Base-by-base conservation (phyloP, 306 rosid genomes). In the Prunus dulcis region DNA sequence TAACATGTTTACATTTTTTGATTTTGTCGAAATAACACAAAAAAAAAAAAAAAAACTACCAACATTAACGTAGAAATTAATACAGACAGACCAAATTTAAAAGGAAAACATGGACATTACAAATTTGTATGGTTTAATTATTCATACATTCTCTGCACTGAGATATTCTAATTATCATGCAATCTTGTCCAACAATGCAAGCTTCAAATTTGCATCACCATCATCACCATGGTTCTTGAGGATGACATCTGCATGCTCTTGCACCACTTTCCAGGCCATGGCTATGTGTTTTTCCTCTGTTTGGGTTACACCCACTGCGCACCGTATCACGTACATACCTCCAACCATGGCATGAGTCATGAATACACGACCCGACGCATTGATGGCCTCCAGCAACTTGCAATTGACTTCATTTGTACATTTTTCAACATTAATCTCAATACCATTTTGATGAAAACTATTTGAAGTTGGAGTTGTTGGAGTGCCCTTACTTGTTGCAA, bases 271-370 rank as follows among this genome's bases (percentile, higher is more conserved):
- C 87, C 88, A 88, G 0, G 88, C 81, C 74, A 28, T 63, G 12
- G 67, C 41, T 34, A 88, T 77, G 67, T 82, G 93, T 1, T 52
- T 52, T 32, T 88, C 90, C 68, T 86, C 82, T 1, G 88, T 82
- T 28, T 86, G 62, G 2, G 90, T 84, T 1, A 80, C 79, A 22
- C 90, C 93, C 7, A 86, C 72, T 0, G 87, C 87, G 63, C 76
- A 86, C 23, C 90, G 56, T 9, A 86, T 52, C 27, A 80, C 56
- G 46, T 68, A 86, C 47, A 74, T 60, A 7, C 83, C 87, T 17
- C 57, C 88, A 28, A 86, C 80, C 18, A 76, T 61, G 1, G 81
- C 60, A 66, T 84, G 93, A 47, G 82, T 86, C 93, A 88, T 86
- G 80, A 22, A 88, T 2, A 58, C 76, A 2, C 61, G 22, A 2